Evolutionary conservation across 164 flowering plant species (phyloP), one percentile per base, ranked within the genome.

Genomic region (Tinospora cordifolia): DNA sequence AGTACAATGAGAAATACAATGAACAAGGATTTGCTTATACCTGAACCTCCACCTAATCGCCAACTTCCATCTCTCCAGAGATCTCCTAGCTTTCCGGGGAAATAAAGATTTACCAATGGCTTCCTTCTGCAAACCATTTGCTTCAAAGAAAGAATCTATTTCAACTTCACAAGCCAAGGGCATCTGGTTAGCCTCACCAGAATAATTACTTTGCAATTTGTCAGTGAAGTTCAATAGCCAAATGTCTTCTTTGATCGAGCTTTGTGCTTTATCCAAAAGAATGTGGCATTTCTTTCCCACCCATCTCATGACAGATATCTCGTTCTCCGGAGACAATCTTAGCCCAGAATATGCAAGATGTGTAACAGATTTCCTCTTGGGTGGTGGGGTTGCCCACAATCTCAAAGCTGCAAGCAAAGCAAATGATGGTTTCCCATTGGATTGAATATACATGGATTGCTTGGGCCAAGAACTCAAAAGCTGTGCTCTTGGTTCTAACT

Each of bases 391-490:
- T 41, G 87, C 87, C 87, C 91, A 88, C 65, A 95, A 75, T 8
- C 99, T 88, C 77, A 95, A 49, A 68, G 96, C 82, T 65, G 85
- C 87, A 24, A 89, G 75, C 22, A 92, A 75, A 51, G 92, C 86
- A 84, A 84, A 95, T 6, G 97, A 92, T 38, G 97, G 99, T 65
- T 81, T 83, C 57, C 99, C 99, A 70, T 86, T 78, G 51, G 79
- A 84, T 69, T 85, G 81, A 70, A 92, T 85, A 70, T 82, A 87
- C n/a, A 90, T 44, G 6, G 87, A 85, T 11, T 88, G 92, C 72
- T 67, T 80, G 25, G 91, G 83, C 92, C 88, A 90, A 41, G 97
- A 81, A 75, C 72, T 76, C 17, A 76, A 76, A 70, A 30, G 36
- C 3, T 71, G 77, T n/a, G 85, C 76, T 27, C 77, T 82, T 47